Evolutionary conservation across 352 stramenopile species (phyloP), one percentile per base, ranked within the genome.

Genomic region (Globisporangium lucens): DNA sequence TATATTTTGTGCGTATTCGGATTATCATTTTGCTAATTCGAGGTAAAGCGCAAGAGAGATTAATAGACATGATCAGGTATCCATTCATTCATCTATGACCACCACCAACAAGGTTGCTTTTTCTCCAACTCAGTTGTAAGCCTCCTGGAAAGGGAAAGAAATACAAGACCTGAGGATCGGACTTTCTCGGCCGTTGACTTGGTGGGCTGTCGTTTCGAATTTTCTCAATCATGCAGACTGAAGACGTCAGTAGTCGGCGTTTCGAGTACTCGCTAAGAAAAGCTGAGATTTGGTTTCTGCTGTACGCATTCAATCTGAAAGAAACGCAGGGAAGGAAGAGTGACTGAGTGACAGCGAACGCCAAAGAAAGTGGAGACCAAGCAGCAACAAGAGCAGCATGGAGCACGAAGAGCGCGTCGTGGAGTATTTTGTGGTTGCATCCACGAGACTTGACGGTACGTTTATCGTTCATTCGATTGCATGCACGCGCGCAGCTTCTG

Each of bases 371-470:
- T n/a, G 29, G 10, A 58, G 5, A 10, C 24, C 9, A 36, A 20
- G 22, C 24, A n/a, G 22, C 20, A 30, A 15, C 12, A 17, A 57
- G 30, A 20, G 29, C 35, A 61, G 1, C 24, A 70, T 65, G 65
- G 56, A 33, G 12, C 46, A 47, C 3, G 56, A 70, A 15, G 66
- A 75, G 47, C 68, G 63, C 22, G 61, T 82, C 15, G 75, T 80
- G 0, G 78, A 85, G 65, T 73, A 76, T 58, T 84, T 87, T 60
- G 67, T 87, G 47, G 70, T 87, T 33, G 76, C 75, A 3, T 66
- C 62, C 61, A 79, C 77, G 67, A 61, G 62, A n/a, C 61, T 61
- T 24, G 67, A 73, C 36, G 68, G 71, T 77, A 59, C 15, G 66
- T 8, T 35, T 13, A 30, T 36, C 38, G 1, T 9, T 30, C n/a